Base-by-base conservation (phyloP, 163 green algal genomes). In the Scenedesmus sp. region DNA sequence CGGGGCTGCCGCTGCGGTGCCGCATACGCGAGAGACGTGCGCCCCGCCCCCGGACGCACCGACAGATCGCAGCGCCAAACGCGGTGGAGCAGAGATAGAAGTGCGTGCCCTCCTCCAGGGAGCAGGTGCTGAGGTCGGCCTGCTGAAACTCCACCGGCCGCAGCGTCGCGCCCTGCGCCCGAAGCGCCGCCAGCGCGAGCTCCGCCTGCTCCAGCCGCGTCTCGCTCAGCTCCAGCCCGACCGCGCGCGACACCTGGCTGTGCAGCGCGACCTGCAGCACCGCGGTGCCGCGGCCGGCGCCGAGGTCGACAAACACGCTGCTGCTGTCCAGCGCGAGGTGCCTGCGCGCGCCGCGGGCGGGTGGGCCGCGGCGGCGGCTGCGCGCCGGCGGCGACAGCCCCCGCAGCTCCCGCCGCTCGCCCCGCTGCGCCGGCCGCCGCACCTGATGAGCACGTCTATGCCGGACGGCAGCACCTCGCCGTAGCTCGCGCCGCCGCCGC, bases 61-160 rank as follows among this genome's bases (percentile, higher is more conserved):
- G 66, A 64, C 78, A 87, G 18, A 83, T 74, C 5, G 63, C 65
- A 2, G 75, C 78, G 36, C 75, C 60, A 67, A 89, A 89, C 15
- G 82, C 85, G 17, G 85, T 89, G 31, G 82, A 86, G 76, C 85
- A 87, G 1, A 86, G 64, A 48, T 84, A 86, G 53, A 88, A 89
- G 44, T 85, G 82, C 3, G 63, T 58, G 36, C 44, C 75, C 24
- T 63, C 65, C 24, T 53, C 31, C 18, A 87, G 72, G 48, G 63
- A 57, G 66, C 66, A 80, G 15, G 34, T 82, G 47, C 72, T 66
- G 2, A 89, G 31, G 82, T 89, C 77, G 28, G 66, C 78, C 14
- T 64, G 45, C 15, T 17, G 58, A 29, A 89, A 74, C 56, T 85
- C 60, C 20, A 87, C 67, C 10, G 83, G 83, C 24, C 33, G 58